Evolutionary conservation across 1,284 basidiomycete genomes (phyloP).

Genomic region (Austroboletus novae-zelandiae): DNA sequence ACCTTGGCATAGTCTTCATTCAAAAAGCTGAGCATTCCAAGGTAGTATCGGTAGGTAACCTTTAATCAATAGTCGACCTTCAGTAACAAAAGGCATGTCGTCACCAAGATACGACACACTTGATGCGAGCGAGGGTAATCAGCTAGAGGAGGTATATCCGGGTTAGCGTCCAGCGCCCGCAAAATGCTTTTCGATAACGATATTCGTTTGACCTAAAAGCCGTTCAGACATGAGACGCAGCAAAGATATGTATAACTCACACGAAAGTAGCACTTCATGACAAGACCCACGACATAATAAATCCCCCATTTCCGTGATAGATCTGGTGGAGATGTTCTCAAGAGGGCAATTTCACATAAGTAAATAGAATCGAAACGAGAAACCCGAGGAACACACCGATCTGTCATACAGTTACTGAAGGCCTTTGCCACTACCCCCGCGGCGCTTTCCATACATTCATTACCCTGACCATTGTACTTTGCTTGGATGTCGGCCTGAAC

Average conservation of each 20-base stretch:
- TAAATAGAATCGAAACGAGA: background rate
- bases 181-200: slow-evolving; percentile 91
- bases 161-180: slow-evolving; percentile 82
- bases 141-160: slow-evolving; percentile 77
- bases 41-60: slow-evolving; percentile 91
- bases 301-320: slow-evolving; percentile 92
- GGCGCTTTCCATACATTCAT: slow-evolving; percentile 86
- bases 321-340: slow-evolving; percentile 59
- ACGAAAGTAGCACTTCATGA: slow-evolving; percentile 94
- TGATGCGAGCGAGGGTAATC: slow-evolving; percentile 84
- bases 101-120: slow-evolving; percentile 44
- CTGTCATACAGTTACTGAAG: slow-evolving; percentile 87
- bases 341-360: slow-evolving; percentile 7
- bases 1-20: slow-evolving; percentile 89
- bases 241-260: slow-evolving; percentile 42
- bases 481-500: slow-evolving; percentile 66
- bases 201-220: slow-evolving; percentile 77
- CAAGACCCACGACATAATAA: slow-evolving; percentile 90
- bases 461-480: slow-evolving; percentile 55
- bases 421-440: slow-evolving; percentile 89
- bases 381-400: slow-evolving; percentile 57
- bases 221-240: background rate
- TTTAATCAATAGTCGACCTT: slow-evolving; percentile 30
- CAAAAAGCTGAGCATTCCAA: slow-evolving; percentile 91
- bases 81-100: slow-evolving; percentile 2